A percentile compares a stretch with the other conserved stretches of the same genome.
Conservation (phyloP, 371 early-diverging fungal genomes). For the Choanephora cucurbitarum region DNA sequence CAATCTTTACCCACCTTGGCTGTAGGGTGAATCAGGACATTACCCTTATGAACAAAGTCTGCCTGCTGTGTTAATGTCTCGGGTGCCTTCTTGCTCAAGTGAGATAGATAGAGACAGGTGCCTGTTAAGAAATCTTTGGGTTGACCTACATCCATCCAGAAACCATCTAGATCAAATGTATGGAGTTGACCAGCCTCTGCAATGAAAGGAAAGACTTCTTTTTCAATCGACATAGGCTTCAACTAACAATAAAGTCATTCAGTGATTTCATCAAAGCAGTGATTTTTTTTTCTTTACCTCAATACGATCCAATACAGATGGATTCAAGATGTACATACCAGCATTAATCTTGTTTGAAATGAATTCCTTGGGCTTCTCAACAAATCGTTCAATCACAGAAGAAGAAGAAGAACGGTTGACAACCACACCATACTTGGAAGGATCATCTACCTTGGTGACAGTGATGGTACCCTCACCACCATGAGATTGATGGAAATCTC, state of each 20-base stretch:
- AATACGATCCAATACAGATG: conserved; percentile 91
- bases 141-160: conserved; percentile 99
- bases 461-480: conserved; percentile 93
- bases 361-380: conserved; percentile 97
- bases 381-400: conserved; percentile 92
- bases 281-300: conserved; percentile 48
- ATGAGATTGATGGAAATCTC: conserved; percentile 84
- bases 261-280: background rate
- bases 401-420: conserved; percentile 70
- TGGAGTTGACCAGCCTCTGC: conserved; percentile 85
- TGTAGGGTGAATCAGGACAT: conserved; percentile 88
- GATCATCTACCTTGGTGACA: conserved; percentile 97
- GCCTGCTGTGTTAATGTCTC: conserved; percentile 53
- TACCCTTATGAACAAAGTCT: conserved; percentile 76
- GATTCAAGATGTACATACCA: conserved; percentile 98
- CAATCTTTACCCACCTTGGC: conserved; percentile 93
- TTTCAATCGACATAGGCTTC: conserved; percentile 96
- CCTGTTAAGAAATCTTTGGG: conserved; percentile 98
- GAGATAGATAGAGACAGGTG: conserved; percentile 89
- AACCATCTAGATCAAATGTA: conserved; percentile 93
- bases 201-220: conserved; percentile 97
- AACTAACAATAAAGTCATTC: conserved; percentile 9
- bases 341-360: conserved; percentile 98
- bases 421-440: conserved; percentile 97
- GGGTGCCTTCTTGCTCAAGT: conserved; percentile 75